Conservation (phyloP, 2,329 filamentous ascomycete genomes). For the Claviceps fusiformis region DNA sequence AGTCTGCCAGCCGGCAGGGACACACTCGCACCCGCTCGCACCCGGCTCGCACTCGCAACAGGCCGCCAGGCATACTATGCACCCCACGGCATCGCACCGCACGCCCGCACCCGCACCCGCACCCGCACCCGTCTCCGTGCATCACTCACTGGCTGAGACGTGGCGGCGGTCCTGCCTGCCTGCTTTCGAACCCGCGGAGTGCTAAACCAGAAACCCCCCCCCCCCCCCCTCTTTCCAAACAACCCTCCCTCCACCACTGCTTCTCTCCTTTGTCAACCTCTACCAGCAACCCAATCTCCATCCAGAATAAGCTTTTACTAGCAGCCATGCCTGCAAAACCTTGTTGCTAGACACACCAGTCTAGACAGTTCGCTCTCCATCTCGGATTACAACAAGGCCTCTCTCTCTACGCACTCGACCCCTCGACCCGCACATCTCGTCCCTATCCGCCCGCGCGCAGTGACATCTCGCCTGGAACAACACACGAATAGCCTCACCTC, state of each 20-base stretch:
- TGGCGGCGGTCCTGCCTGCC: no score
- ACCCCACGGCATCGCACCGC: no score
- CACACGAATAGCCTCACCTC: not conserved
- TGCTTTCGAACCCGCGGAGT: no score
- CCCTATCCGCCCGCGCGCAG: not conserved
- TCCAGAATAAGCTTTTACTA: not conserved
- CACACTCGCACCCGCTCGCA: no score
- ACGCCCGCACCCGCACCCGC: no score
- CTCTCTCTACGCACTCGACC: not conserved
- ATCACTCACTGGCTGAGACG: no score
- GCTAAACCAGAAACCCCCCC: no score
- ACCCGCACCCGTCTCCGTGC: no score
- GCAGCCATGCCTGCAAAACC: constrained; percentile 11
- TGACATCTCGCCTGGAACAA: constrained; percentile 2
- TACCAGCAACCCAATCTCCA: not conserved
- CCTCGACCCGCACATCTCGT: not conserved
- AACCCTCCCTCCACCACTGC: not conserved
- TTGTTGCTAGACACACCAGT: constrained; percentile 12
- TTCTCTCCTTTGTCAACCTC: constrained; percentile 5
- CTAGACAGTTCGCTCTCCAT: constrained; percentile 11
- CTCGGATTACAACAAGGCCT: constrained; percentile 9
- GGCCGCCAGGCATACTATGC: no score
- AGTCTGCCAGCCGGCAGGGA: no score
- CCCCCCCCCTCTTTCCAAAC: not conserved
- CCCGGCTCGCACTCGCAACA: no score